These are phyloP conservation scores for Claviceps humidiphila DNA, from an alignment of 2,329 filamentous ascomycete species.

Conservation along the genomic window DNA sequence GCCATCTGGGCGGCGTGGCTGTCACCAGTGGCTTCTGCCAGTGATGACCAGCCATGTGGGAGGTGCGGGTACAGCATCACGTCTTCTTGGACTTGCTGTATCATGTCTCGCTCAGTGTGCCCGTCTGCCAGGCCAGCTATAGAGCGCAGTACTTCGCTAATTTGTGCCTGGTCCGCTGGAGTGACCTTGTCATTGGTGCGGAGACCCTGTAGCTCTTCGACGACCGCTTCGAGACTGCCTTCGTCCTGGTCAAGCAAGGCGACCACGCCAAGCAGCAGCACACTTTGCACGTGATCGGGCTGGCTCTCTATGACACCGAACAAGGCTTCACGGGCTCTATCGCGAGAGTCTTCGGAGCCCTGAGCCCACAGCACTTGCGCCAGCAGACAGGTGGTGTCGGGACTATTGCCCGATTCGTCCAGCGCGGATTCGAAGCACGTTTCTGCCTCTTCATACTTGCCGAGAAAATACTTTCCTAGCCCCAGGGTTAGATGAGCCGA, in stretches of 20 bases:
- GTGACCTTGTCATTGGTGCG: slow-evolving; percentile 53
- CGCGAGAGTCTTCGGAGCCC: slow-evolving; percentile 58
- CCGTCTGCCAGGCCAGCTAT: slow-evolving; percentile 48
- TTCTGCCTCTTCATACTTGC: slow-evolving; percentile 55
- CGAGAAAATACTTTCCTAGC: slow-evolving; percentile 62
- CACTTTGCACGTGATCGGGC: slow-evolving; percentile 63
- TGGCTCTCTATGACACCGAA: slow-evolving; percentile 66
- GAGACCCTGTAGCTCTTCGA: slow-evolving; percentile 60
- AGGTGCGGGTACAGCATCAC: slow-evolving; percentile 72
- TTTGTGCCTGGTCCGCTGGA: slow-evolving; percentile 49
- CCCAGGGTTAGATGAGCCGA: slow-evolving; percentile 80
- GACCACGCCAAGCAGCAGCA: slow-evolving; percentile 72
- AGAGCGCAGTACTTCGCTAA: slow-evolving; percentile 63
- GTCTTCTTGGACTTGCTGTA: slow-evolving; percentile 57
- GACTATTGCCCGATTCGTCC: slow-evolving; percentile 59
- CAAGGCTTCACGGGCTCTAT: slow-evolving; percentile 64
- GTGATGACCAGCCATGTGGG: slow-evolving; percentile 66
- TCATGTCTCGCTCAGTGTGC: slow-evolving; percentile 34
- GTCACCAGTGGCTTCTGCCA: slow-evolving; percentile 47
- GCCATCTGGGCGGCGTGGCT: slow-evolving; percentile 61
- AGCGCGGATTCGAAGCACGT: slow-evolving; percentile 70
- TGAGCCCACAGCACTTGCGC: slow-evolving; percentile 91
- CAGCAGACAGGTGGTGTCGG: slow-evolving; percentile 75
- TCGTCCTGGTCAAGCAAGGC: slow-evolving; percentile 67
- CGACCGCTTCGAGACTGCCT: slow-evolving; percentile 69